Conservation (phyloP, 2,329 filamentous ascomycete species). For the Aureobasidium sp. region DNA sequence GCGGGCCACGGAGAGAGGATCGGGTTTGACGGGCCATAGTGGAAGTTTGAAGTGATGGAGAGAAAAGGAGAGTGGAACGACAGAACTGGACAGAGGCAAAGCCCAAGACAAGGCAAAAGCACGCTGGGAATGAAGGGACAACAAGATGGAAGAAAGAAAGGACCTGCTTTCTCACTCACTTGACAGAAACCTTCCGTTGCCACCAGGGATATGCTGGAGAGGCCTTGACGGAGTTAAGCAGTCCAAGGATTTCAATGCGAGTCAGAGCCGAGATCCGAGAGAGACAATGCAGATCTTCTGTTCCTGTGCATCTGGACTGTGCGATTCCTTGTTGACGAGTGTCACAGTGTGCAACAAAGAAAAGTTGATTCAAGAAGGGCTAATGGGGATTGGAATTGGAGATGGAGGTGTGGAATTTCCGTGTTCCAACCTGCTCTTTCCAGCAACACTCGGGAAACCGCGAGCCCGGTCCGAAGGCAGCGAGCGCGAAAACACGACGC, state of each 20-base stretch:
- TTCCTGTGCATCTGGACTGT: neutral
- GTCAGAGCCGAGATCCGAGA: constrained; percentile 11
- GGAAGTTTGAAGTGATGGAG: neutral
- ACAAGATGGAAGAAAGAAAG: neutral
- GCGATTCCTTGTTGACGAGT: constrained; percentile 2
- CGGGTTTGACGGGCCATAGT: constrained; percentile 9
- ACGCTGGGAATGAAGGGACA: neutral
- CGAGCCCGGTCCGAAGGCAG: neutral
- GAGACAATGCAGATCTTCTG: constrained; percentile 6
- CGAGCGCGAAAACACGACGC: neutral
- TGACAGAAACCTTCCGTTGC: neutral
- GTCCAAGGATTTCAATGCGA: neutral
- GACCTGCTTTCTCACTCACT: neutral
- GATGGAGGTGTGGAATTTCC: neutral
- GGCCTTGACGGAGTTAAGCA: neutral
- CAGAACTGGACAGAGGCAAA: neutral
- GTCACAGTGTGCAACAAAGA: constrained; percentile 5
- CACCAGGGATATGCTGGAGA: constrained; percentile 6
- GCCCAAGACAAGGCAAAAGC: neutral
- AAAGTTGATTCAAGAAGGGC: neutral
- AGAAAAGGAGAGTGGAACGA: neutral
- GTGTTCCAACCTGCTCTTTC: neutral
- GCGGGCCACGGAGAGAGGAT: neutral
- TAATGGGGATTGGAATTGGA: neutral
- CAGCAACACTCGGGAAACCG: neutral